Percentiles rank a stretch among this genome's conserved stretches.
Conservation (phyloP, 148 eudicot species). For the Arctostaphylos glauca region DNA sequence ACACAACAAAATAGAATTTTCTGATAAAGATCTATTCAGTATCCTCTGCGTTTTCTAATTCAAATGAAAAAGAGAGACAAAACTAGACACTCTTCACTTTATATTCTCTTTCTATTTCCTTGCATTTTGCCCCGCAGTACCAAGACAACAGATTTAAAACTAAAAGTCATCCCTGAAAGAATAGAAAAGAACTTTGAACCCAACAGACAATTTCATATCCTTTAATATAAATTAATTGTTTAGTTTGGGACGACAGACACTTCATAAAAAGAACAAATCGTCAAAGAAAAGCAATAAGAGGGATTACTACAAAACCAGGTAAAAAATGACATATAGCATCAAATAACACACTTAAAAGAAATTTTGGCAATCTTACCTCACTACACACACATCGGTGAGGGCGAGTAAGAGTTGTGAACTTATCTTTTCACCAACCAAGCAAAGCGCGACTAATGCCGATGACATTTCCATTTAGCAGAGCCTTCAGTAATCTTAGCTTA, state of each 20-base stretch:
- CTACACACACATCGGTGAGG: not conserved
- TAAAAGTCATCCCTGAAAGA: too few relatives aligned
- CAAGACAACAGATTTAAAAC: not conserved
- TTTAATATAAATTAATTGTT: not conserved
- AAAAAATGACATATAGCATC: not conserved
- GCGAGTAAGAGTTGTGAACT: not conserved
- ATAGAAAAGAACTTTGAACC: too few relatives aligned
- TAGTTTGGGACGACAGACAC: not conserved
- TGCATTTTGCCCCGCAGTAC: not conserved
- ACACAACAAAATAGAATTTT: too few relatives aligned
- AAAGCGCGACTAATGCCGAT: slow-evolving; percentile 51
- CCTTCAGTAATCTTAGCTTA: slow-evolving; percentile 55
- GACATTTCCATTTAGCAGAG: slow-evolving; percentile 49
- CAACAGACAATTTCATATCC: too few relatives aligned
- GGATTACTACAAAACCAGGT: not conserved
- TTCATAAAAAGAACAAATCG: not conserved
- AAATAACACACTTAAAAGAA: not conserved
- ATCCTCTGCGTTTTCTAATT: too few relatives aligned
- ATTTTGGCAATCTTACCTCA: not conserved
- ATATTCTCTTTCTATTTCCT: not conserved
- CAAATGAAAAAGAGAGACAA: not conserved
- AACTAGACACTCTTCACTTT: not conserved
- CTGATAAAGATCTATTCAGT: too few relatives aligned
- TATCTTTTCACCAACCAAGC: slow-evolving; percentile 9
- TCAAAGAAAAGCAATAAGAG: not conserved